phyloP scores from a whole-genome alignment of 768 basidiomycete genomes.

The Porphyrellus cyaneotinctus region DNA sequence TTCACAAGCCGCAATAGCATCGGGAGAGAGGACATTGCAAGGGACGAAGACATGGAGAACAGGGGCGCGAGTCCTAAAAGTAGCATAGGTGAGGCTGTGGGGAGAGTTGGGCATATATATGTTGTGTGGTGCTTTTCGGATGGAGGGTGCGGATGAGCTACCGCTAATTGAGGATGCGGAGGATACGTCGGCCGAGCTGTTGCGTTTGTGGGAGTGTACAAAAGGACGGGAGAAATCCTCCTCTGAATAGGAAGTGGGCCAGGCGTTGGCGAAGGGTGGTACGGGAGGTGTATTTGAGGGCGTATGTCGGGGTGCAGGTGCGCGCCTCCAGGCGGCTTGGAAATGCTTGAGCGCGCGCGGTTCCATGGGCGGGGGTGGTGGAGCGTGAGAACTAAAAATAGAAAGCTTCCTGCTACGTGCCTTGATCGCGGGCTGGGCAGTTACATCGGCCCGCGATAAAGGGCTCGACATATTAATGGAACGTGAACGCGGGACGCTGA shows the following conservation, averaged over 20 bases:
- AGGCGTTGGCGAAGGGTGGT: constrained; percentile 19
- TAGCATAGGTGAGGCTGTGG: constrained; percentile 62
- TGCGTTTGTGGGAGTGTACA: constrained; percentile 37
- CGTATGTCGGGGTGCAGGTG: constrained; percentile 9
- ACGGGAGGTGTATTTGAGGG: neutral
- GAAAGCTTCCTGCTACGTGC: constrained; percentile 28
- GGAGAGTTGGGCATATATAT: constrained; percentile 33
- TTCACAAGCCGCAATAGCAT: constrained; percentile 55
- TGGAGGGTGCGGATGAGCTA: constrained; percentile 22
- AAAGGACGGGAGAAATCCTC: constrained; percentile 36
- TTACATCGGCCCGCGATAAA: constrained; percentile 18
- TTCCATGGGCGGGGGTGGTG: constrained; percentile 45
- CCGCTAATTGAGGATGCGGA: constrained; percentile 37
- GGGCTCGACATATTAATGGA: constrained; percentile 15
- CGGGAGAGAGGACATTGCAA: constrained; percentile 47
- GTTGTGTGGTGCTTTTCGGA: constrained; percentile 14
- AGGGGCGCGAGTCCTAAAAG: constrained; percentile 62
- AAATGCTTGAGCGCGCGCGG: constrained; percentile 46
- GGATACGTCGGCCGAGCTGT: constrained; percentile 42
- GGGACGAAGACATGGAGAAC: constrained; percentile 74
- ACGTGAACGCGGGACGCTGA: constrained; percentile 3
- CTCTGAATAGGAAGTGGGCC: constrained; percentile 34
- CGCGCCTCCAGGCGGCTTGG: constrained; percentile 48
- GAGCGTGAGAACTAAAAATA: constrained; percentile 36
- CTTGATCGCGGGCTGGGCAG: constrained; percentile 11